Conservation (phyloP, 352 stramenopile genomes). For the Peronospora destructor region DNA sequence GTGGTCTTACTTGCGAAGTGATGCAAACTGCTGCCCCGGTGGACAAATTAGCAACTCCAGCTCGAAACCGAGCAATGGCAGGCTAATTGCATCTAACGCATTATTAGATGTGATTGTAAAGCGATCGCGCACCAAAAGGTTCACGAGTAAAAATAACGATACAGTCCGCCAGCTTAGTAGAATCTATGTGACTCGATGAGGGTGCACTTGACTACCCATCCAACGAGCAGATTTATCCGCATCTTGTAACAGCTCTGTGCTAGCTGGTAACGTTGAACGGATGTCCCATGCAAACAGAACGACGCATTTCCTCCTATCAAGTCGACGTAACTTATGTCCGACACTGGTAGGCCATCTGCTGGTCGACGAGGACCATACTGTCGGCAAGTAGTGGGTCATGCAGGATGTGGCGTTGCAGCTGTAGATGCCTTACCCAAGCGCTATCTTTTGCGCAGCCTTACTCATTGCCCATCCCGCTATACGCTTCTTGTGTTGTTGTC, state of each 20-base stretch:
- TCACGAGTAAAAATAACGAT: slow-evolving; percentile 59
- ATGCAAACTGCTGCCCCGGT: too few species aligned
- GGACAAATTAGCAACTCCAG: slow-evolving; percentile 2
- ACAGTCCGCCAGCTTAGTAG: slow-evolving; percentile 53
- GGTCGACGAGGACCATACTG: slow-evolving; percentile 83
- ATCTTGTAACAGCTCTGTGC: slow-evolving; percentile 51
- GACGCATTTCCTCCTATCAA: slow-evolving; percentile 77
- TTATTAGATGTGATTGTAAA: slow-evolving; percentile 55
- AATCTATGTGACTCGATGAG: slow-evolving; percentile 58
- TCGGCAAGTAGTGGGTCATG: slow-evolving; percentile 47
- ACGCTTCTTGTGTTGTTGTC: too few species aligned
- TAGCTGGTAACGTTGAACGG: slow-evolving; percentile 66
- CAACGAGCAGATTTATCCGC: slow-evolving; percentile 46
- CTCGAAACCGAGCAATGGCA: slow-evolving; percentile 8
- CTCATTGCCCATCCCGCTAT: too few species aligned
- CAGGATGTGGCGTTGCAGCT: slow-evolving; percentile 86
- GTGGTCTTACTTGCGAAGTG: slow-evolving; percentile 10
- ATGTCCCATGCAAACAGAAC: slow-evolving; percentile 40
- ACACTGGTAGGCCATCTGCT: slow-evolving; percentile 87
- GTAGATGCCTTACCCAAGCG: too few species aligned
- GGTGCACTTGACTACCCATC: slow-evolving; percentile 65
- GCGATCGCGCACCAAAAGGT: slow-evolving; percentile 55
- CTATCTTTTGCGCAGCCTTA: too few species aligned
- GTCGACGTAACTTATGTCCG: slow-evolving; percentile 86
- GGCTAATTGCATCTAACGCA: slow-evolving; percentile 6